These are phyloP conservation scores for Amphibolis antarctica DNA, from an alignment of 106 monocot genomes.

Conservation along the genomic window DNA sequence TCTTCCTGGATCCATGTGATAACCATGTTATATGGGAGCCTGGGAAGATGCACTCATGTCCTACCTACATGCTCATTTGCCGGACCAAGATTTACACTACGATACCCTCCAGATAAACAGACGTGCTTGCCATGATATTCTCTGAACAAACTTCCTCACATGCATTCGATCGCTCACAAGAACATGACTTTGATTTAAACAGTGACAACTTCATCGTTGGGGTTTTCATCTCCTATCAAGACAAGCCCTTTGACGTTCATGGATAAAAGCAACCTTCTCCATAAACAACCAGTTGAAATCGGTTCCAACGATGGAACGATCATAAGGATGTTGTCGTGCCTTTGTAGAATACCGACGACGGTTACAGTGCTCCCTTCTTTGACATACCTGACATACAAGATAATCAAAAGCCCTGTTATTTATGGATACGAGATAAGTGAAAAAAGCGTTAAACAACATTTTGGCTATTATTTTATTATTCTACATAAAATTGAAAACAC, in stretches of 20 bases:
- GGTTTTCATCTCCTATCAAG: constrained; percentile 39
- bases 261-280: constrained; percentile 40
- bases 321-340: constrained; percentile 37
- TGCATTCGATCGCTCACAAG: no score
- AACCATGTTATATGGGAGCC: no score
- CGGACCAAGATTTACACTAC: no score
- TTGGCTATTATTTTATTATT: no score
- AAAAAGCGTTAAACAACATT: not conserved
- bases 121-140: no score
- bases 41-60: no score
- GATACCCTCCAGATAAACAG: no score
- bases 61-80: no score
- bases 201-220: constrained; percentile 25
- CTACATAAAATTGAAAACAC: no score
- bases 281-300: constrained; percentile 49
- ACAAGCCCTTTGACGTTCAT: constrained; percentile 48
- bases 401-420: not conserved
- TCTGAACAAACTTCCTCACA: no score
- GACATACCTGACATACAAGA: constrained; percentile 32
- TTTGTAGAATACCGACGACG: constrained; percentile 54
- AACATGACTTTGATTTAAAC: constrained; percentile 4
- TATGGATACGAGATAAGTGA: not conserved
- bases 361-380: constrained; percentile 61
- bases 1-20: no score
- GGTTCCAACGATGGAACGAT: constrained; percentile 42